Evolutionary conservation across 2,329 filamentous ascomycete genomes (phyloP), one percentile per base, ranked within the genome.

Genomic region (Periconia sp.): DNA sequence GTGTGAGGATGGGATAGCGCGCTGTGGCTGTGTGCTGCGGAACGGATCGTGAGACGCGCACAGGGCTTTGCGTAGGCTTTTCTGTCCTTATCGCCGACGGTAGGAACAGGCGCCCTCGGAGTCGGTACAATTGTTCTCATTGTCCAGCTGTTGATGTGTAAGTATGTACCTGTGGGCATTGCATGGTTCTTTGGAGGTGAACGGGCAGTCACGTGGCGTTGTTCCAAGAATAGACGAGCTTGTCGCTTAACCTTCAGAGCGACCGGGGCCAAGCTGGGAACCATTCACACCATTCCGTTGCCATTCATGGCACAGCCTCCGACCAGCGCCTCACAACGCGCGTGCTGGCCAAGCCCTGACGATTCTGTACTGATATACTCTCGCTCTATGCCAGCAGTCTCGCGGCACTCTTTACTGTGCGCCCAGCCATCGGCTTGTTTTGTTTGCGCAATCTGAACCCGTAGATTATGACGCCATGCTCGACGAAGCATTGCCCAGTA

Each of bases 401-500:
- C 6, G 8, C 21, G 16, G 22, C 16, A 5, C 16, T 32, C 19
- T 10, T 21, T n/a, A 13, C 28, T 31, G 18, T 35, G 11, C 18
- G 4, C 15, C 15, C 21, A 26, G 7, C 16, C 33, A 21, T 15
- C 13, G 25, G 15, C n/a, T n/a, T n/a, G n/a, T n/a, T n/a, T n/a
- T n/a, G n/a, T n/a, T n/a, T n/a, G n/a, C n/a, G n/a, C n/a, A n/a
- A n/a, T n/a, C n/a, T n/a, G 12, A 25, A 4, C 8, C 15, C 13
- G 21, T 24, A 33, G 32, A 44, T 32, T 39, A 46, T 47, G 49
- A 41, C 40, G 37, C 43, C 41, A 95, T 95, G 90, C 82, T 95
- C 56, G 90, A 95, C 83, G 89, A 92, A 68, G 95, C 91, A 71
- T 81, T 95, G 13, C 91, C 91, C 36, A 89, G 78, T 80, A 61